Conservation (phyloP, 2,329 filamentous ascomycete genomes). For the Exophiala mesophila region DNA sequence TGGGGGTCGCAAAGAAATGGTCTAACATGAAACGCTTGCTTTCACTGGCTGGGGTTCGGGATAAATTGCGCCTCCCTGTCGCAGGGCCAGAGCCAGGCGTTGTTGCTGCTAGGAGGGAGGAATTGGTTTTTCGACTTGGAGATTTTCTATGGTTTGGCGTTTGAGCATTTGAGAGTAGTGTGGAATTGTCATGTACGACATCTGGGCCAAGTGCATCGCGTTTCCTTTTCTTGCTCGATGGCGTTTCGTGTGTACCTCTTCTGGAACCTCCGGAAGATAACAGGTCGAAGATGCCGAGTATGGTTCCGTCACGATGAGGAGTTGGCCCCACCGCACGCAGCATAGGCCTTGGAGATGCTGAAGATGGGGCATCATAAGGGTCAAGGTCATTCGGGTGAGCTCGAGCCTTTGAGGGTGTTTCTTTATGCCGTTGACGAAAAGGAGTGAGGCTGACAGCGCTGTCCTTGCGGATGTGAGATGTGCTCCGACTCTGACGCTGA, state of each 20-base stretch:
- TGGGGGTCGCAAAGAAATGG: constrained; percentile 44
- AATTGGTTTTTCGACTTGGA: background rate
- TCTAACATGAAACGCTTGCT: constrained; percentile 42
- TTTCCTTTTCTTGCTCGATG: constrained; percentile 24
- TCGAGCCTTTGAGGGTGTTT: constrained; percentile 34
- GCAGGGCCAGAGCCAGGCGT: constrained; percentile 21
- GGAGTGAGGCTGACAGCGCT: constrained; percentile 21
- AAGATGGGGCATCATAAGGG: constrained; percentile 41
- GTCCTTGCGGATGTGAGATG: constrained; percentile 15
- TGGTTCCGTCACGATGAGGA: constrained; percentile 45
- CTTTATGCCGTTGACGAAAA: constrained; percentile 5
- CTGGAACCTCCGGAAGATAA: constrained; percentile 38
- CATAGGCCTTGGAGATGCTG: constrained; percentile 27
- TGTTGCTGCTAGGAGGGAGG: background rate
- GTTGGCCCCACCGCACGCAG: constrained; percentile 44
- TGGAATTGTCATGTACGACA: constrained; percentile 2
- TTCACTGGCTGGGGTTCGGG: constrained; percentile 40
- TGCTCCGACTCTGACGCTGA: constrained; percentile 1
- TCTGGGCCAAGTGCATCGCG: constrained; percentile 7
- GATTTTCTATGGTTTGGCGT: background rate
- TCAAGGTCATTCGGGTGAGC: constrained; percentile 39
- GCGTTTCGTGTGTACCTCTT: constrained; percentile 29
- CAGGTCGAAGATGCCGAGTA: constrained; percentile 45
- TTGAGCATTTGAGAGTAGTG: background rate
- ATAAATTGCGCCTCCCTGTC: constrained; percentile 23